A percentile compares a stretch with the other conserved stretches of the same genome.
These are phyloP conservation scores for Geotrichum reessii DNA, from an alignment of 1,139 yeast genomes.

Conservation along the genomic window DNA sequence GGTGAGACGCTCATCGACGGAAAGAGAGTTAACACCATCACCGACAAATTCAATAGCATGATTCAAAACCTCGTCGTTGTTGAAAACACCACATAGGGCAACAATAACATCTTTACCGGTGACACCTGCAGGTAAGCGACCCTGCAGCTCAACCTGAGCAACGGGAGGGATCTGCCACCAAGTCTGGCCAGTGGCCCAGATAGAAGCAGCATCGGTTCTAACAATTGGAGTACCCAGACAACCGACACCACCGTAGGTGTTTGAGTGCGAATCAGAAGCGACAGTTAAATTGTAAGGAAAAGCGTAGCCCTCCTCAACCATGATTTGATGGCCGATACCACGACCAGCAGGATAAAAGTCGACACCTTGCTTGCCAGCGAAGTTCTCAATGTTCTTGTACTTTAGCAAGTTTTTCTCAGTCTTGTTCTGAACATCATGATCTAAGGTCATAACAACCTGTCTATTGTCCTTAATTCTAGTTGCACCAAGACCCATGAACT, in stretches of 20 bases:
- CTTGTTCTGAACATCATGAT: slow-evolving; percentile 96
- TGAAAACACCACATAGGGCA: slow-evolving; percentile 89
- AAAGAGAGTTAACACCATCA: slow-evolving; percentile 64
- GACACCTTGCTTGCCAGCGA: slow-evolving; percentile 86
- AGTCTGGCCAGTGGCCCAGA: slow-evolving; percentile 99
- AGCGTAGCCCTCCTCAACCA: slow-evolving; percentile 98
- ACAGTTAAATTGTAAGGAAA: slow-evolving; percentile 90
- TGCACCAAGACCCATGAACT: slow-evolving; percentile 94
- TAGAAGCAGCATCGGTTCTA: slow-evolving; percentile 96
- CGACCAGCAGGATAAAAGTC: slow-evolving; percentile 98
- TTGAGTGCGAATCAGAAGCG: slow-evolving; percentile 96
- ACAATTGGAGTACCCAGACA: slow-evolving; percentile 95
- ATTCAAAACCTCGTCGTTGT: slow-evolving; percentile 91
- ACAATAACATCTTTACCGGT: slow-evolving; percentile 97
- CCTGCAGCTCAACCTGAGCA: slow-evolving; percentile 83
- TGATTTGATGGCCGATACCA: slow-evolving; percentile 97
- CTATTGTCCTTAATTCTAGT: slow-evolving; percentile 70
- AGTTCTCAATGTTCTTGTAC: slow-evolving; percentile 79
- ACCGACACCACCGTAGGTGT: slow-evolving; percentile 96
- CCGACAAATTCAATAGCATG: slow-evolving; percentile 97
- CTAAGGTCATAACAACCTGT: slow-evolving; percentile 92
- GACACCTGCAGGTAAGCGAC: slow-evolving; percentile 76
- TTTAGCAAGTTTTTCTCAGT: slow-evolving; percentile 80
- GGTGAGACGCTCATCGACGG: slow-evolving; percentile 88
- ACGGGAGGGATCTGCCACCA: slow-evolving; percentile 99